Evolutionary conservation across 768 basidiomycete genomes (phyloP), one percentile per base, ranked within the genome.

Genomic region (Omphalotus guepiniiformis): DNA sequence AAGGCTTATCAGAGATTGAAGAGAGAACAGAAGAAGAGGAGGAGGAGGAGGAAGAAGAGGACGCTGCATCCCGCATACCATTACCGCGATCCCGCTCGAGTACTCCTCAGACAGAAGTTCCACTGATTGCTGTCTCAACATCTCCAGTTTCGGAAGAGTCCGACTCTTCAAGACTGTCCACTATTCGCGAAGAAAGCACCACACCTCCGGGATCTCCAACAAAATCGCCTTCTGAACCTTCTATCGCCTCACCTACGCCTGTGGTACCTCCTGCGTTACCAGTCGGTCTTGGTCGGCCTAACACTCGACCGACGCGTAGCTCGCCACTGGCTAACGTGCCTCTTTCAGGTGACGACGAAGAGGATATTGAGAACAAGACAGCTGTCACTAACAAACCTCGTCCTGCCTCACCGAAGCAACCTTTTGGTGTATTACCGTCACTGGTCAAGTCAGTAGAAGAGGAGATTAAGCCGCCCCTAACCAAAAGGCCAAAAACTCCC

Each of bases 241-340:
- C 75, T 16, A 46, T 36, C 7, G 51, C 61, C 16, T 27, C 44
- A 23, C 39, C 55, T 47, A 25, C 59, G 49, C 25, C 48, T 53
- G 12, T 26, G 16, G 38, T 18, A 11, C 39, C 58, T 7, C 50
- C 67, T n/a, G 53, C 70, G 1, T 71, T 78, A 18, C 63, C 70
- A 2, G 60, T 82, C 26, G 73, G 74, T 19, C 59, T 76, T 15
- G 79, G 80, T 16, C 72, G 84, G 30, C 80, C 80, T 1, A 82
- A 75, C 39, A 75, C 85, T 6, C 77, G 82, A 6, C 87, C 87
- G 0, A 63, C 73, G 3, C 79, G 85, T n/a, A 90, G 88, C 54
- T 89, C 88, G 3, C 88, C 88, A 1, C 68, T 90, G 40, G 82
- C 88, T 3, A 79, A 63, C 48, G 69, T 73, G 4, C 68, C 80